Percentiles rank a stretch among this genome's conserved stretches.
These are phyloP conservation scores for Pelargonium myrrhifolium DNA, from an alignment of 441 rosid genomes.

Conservation along the genomic window DNA sequence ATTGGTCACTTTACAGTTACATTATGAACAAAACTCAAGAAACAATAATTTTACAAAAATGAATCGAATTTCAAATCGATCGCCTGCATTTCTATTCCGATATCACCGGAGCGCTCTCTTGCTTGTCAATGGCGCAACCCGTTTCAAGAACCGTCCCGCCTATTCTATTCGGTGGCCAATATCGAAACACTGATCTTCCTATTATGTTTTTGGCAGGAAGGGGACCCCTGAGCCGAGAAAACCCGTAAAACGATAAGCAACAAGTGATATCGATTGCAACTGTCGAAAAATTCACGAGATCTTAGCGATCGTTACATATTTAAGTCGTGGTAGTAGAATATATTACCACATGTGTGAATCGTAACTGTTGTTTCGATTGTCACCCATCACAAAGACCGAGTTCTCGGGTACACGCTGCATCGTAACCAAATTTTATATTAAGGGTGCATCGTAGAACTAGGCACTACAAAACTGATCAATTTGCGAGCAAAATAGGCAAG, in stretches of 20 bases:
- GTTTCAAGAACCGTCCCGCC: neutral
- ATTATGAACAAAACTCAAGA: neutral
- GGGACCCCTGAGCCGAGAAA: neutral
- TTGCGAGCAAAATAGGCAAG: no score
- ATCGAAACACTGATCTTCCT: constrained; percentile 1
- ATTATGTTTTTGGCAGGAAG: neutral
- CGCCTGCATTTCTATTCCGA: neutral
- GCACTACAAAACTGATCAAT: neutral
- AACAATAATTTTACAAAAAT: neutral
- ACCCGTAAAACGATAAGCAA: neutral
- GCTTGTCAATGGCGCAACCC: neutral
- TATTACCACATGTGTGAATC: constrained; percentile 91
- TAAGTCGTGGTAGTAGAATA: no score
- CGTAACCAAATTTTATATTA: constrained; percentile 8
- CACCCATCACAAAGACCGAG: constrained; percentile 93
- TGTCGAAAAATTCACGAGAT: no score
- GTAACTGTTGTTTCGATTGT: constrained; percentile 87
- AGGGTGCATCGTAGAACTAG: neutral
- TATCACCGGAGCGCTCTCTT: neutral
- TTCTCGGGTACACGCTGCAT: constrained; percentile 71
- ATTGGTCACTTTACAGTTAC: neutral
- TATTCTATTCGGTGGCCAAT: constrained; percentile 1
- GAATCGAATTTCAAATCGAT: neutral
- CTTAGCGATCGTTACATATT: no score
- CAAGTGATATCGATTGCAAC: no score